Evolutionary conservation across 2,329 filamentous ascomycete genomes (phyloP), one percentile per base, ranked within the genome.

Genomic region (Claviceps africana): DNA sequence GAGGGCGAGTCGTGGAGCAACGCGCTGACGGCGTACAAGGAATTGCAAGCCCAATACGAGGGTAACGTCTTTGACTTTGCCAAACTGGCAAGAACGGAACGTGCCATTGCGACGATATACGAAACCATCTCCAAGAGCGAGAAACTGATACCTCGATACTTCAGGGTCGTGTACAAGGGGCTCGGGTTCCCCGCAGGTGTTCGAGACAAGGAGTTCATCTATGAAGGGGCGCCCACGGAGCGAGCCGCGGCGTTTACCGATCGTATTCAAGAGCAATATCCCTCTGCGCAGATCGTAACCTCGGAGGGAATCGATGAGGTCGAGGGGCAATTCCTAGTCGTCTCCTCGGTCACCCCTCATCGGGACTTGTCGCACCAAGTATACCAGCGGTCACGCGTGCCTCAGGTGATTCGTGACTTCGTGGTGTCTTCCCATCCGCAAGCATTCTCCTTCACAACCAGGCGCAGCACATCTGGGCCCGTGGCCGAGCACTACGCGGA

Each of bases 1-100:
- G 88, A 94, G 55, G 90, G 89, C n/a, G 85, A 88, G 64, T 88
- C 88, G 0, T 97, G 91, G 91, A 85, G 86, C 61, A 87, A 87
- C 65, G 91, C 90, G 1, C 71, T 98, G 43, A 78, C 82, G 6
- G 88, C 88, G 3, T 97, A 98, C 68, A 86, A 86, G 64, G 91
- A 98, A 67, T 81, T 98, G 50, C 86, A 90, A 47, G 70, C 74
- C n/a, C 89, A 97, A 67, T 98, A 97, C 64, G 89, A 95, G 70
- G 81, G 78, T 58, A 95, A 89, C 55, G 71, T 86, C 0, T 95
- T 90, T 65, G 93, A 98, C 68, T 96, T 95, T 61, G 77, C 84
- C 35, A 96, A 98, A 69, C 76, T 98, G 25, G 90, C 93, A 0
- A 80, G 90, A 55, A 86, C 90, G 0, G 85, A 96, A 65, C 78